These are phyloP conservation scores for Kodamaea arcana DNA, from an alignment of 1,139 yeast species.

Conservation along the genomic window DNA sequence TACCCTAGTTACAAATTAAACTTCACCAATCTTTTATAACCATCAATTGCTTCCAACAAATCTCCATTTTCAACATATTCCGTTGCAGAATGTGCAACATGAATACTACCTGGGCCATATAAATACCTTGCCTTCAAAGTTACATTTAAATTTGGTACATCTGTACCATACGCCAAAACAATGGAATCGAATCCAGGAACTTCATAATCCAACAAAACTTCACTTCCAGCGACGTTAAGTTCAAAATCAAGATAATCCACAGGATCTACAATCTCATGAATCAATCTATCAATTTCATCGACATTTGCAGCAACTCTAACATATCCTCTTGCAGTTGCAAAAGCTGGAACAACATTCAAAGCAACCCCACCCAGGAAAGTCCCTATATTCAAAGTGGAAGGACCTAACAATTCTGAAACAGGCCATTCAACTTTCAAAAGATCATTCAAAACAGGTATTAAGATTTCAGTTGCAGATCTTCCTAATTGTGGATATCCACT, in stretches of 20 bases:
- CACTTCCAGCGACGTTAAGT: slow-evolving; percentile 20
- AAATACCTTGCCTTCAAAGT: slow-evolving; percentile 42
- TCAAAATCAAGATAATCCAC: slow-evolving; percentile 25
- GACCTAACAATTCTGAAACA: slow-evolving; percentile 29
- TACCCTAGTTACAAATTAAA: slow-evolving; percentile 15
- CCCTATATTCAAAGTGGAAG: slow-evolving; percentile 61
- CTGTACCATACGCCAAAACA: slow-evolving; percentile 59
- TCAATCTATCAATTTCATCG: slow-evolving; percentile 29
- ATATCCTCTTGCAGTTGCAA: slow-evolving; percentile 46
- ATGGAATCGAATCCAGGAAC: slow-evolving; percentile 62
- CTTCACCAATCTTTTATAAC: slow-evolving; percentile 48
- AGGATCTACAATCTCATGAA: slow-evolving; percentile 31
- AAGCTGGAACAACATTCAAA: slow-evolving; percentile 60
- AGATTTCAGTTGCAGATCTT: slow-evolving; percentile 49
- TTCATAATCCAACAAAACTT: slow-evolving; percentile 51
- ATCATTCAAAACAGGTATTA: slow-evolving; percentile 42
- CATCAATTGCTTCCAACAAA: slow-evolving; percentile 50
- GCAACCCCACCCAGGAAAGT: slow-evolving; percentile 56
- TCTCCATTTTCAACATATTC: slow-evolving; percentile 54
- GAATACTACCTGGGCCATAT: slow-evolving; percentile 69
- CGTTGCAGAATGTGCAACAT: slow-evolving; percentile 60
- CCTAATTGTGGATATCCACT: slow-evolving; percentile 73
- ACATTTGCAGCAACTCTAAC: slow-evolving; percentile 54
- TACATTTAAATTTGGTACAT: slow-evolving; percentile 50
- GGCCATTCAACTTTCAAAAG: slow-evolving; percentile 42